Percentiles rank a stretch among this genome's conserved stretches.
phyloP scores from a whole-genome alignment of 768 basidiomycete genomes.

The Serpula lacrymans region DNA sequence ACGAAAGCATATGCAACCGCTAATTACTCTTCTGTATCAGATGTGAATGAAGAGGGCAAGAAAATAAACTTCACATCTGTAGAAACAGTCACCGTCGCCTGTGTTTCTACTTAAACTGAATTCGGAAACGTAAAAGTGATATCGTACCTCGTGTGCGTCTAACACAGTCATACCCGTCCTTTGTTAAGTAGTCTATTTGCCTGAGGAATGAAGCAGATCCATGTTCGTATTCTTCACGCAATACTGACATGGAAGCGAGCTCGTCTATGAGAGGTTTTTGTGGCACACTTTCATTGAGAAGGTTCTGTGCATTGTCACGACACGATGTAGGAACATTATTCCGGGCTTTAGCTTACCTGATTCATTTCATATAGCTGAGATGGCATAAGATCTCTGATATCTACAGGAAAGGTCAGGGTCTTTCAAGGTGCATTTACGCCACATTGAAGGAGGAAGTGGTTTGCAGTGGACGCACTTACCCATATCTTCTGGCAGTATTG shows the following conservation, averaged over 20 bases:
- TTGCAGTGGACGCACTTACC: conserved; percentile 11
- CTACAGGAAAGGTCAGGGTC: conserved; percentile 16
- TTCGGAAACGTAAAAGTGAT: conserved; percentile 2
- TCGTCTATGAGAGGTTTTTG: conserved; percentile 52
- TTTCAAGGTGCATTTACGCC: too few species aligned
- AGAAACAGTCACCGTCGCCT: conserved; percentile 94
- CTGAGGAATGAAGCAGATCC: conserved; percentile 57
- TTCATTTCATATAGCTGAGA: conserved; percentile 39
- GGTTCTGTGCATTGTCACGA: conserved; percentile 23
- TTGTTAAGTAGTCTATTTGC: conserved; percentile 71
- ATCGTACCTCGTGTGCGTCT: conserved; percentile 68
- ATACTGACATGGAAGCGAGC: conserved; percentile 46
- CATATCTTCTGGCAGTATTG: conserved; percentile 27
- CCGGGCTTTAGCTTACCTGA: conserved; percentile 24
- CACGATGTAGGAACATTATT: neutral
- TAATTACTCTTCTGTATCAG: conserved; percentile 29
- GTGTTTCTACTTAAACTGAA: neutral
- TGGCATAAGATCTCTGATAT: conserved; percentile 28
- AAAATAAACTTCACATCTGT: conserved; percentile 58
- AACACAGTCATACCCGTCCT: conserved; percentile 60
- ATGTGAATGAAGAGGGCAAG: conserved; percentile 3
- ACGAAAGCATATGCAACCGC: conserved; percentile 83
- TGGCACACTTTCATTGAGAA: conserved; percentile 37
- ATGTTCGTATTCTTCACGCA: conserved; percentile 66
- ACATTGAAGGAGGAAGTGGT: too few species aligned